phyloP scores from a whole-genome alignment of 306 rosid genomes.

The Malus sylvestris region DNA sequence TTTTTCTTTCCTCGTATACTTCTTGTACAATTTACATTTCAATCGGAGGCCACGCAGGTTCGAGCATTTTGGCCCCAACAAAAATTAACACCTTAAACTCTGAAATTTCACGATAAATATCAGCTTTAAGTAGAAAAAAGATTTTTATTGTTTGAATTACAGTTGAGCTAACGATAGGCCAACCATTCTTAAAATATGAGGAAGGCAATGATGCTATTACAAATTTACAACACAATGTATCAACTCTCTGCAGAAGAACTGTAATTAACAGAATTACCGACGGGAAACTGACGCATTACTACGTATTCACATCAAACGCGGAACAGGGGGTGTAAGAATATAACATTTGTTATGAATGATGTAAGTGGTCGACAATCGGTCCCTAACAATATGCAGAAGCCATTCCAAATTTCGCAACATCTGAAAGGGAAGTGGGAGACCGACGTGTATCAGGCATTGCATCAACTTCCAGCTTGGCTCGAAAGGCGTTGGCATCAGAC shows the following conservation, averaged over 20 bases:
- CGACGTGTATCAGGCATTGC: conserved; percentile 23
- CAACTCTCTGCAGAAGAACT: conserved; percentile 21
- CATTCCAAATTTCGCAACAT: conserved; percentile 41
- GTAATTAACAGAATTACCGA: conserved; percentile 20
- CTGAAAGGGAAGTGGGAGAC: conserved; percentile 31
- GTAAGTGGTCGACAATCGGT: not conserved
- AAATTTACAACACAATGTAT: conserved; percentile 29
- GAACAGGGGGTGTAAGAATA: not conserved
- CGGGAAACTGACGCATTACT: conserved; percentile 31
- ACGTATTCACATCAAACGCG: conserved; percentile 20
- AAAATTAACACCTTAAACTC: not conserved
- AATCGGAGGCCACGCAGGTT: not conserved
- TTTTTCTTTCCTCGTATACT: not conserved
- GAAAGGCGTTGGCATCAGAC: conserved; percentile 55
- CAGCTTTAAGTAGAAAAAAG: not conserved
- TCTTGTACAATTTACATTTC: not conserved
- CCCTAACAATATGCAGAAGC: conserved; percentile 44
- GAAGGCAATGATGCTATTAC: conserved; percentile 37
- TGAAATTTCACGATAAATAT: not conserved
- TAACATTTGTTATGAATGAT: conserved; percentile 13
- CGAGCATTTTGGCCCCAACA: not conserved
- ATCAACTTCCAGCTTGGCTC: conserved; percentile 60
- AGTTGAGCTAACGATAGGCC: conserved; percentile 29
- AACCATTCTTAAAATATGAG: conserved; percentile 40
- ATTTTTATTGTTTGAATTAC: not conserved